phyloP scores from a whole-genome alignment of 345 rosid species.

The Kernera saxatilis region DNA sequence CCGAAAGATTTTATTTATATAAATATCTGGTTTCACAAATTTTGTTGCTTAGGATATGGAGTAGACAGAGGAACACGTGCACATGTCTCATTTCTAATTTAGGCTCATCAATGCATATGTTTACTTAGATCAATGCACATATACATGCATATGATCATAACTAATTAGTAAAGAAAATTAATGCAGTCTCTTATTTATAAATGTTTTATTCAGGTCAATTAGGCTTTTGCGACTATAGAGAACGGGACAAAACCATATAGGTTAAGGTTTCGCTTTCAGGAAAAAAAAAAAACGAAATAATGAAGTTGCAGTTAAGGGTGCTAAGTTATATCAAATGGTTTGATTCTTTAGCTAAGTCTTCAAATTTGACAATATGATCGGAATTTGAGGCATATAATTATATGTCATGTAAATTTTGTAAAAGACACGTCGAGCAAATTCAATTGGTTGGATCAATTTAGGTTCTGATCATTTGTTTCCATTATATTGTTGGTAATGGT shows the following conservation, averaged over 20 bases:
- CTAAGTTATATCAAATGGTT: neutral
- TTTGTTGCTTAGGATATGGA: conserved; percentile 27
- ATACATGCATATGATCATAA: conserved; percentile 13
- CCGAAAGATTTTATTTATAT: neutral
- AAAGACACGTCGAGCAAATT: neutral
- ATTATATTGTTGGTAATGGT: neutral
- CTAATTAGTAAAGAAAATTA: neutral
- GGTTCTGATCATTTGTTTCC: neutral
- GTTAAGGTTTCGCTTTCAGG: conserved; percentile 14
- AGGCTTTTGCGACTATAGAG: neutral
- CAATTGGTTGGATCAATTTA: neutral
- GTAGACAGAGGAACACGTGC: conserved; percentile 34
- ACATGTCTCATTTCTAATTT: conserved; percentile 25
- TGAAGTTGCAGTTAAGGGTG: neutral
- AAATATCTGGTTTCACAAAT: conserved; percentile 13
- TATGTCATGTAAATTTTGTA: too few relatives aligned
- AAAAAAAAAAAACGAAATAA: neutral
- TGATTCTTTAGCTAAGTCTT: neutral
- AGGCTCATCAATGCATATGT: conserved; percentile 3
- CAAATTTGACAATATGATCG: neutral
- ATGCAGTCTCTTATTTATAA: neutral
- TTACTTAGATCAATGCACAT: conserved; percentile 15
- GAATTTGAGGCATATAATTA: neutral
- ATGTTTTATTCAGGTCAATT: neutral
- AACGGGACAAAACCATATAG: conserved; percentile 4